Percentiles rank a stretch among this genome's conserved stretches.
phyloP scores from a whole-genome alignment of 2,329 filamentous ascomycete species.

The Aspergillus intermedius region DNA sequence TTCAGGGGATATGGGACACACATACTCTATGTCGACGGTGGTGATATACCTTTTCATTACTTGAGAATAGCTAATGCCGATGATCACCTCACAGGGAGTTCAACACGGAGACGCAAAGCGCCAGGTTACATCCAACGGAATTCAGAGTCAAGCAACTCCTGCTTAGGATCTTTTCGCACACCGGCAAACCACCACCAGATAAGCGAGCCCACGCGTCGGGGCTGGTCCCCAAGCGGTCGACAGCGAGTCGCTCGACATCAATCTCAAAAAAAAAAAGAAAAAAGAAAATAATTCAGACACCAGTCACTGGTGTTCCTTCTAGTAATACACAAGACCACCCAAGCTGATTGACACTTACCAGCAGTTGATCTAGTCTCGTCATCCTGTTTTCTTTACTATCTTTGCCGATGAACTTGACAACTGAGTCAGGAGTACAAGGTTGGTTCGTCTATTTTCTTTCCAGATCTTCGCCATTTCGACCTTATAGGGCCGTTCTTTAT shows the following conservation, averaged over 20 bases:
- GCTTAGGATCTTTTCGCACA: constrained; percentile 19
- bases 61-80: constrained; percentile 28
- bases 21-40: not conserved
- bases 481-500: not conserved
- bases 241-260: not conserved
- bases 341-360: constrained; percentile 17
- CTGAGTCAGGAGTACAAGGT: constrained; percentile 27
- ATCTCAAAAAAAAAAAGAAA: constrained; percentile 6
- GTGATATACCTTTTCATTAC: constrained; percentile 7
- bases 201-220: constrained; percentile 17
- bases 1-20: constrained; percentile 9
- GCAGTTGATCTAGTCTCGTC: constrained; percentile 16
- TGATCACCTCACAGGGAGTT: constrained; percentile 18
- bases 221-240: constrained; percentile 21
- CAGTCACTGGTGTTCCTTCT: constrained; percentile 8
- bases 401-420: constrained; percentile 10
- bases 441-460: constrained; percentile 22
- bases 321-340: constrained; percentile 11
- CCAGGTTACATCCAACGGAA: constrained; percentile 24
- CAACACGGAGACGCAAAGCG: constrained; percentile 28
- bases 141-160: constrained; percentile 24
- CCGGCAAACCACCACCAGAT: not conserved
- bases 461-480: constrained; percentile 11
- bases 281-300: constrained; percentile 1
- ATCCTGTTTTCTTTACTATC: not conserved